Percentiles rank a stretch among this genome's conserved stretches.
Conservation (phyloP, 2,329 filamentous ascomycete genomes). For the Cordyceps cicadae region DNA sequence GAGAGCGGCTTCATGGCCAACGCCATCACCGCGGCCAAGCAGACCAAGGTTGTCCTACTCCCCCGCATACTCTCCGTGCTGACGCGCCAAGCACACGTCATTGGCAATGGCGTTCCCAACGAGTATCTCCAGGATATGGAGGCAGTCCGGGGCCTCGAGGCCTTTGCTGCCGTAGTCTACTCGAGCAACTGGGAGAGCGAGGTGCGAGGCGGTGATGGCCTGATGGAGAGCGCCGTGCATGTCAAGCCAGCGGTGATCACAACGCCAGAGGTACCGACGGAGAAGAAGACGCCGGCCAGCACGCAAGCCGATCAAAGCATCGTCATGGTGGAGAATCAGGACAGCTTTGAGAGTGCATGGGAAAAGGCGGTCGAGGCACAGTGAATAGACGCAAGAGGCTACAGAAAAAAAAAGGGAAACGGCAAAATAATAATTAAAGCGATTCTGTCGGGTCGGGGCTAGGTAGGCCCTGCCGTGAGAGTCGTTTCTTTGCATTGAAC, state of each 20-base stretch:
- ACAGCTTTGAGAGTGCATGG: conserved; percentile 61
- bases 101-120: conserved; percentile 70
- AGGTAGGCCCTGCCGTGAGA: background rate
- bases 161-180: conserved; percentile 80
- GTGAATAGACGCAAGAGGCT: background rate
- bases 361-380: conserved; percentile 43
- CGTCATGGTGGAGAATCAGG: conserved; percentile 42
- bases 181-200: conserved; percentile 73
- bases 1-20: conserved; percentile 29
- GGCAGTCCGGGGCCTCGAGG: conserved; percentile 65
- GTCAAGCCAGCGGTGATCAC: conserved; percentile 18
- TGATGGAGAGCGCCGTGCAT: conserved; percentile 31
- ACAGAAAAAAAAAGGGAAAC: background rate
- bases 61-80: conserved; percentile 86
- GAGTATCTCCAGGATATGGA: conserved; percentile 70
- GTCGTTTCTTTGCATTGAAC: background rate
- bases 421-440: background rate
- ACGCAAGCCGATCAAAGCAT: conserved; percentile 39
- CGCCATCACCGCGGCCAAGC: conserved; percentile 43
- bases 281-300: conserved; percentile 13
- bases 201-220: conserved; percentile 40
- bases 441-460: background rate
- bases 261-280: conserved; percentile 12
- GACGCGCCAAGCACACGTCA: conserved; percentile 81
- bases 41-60: conserved; percentile 58